Evolutionary conservation across 768 basidiomycete genomes (phyloP), one percentile per base, ranked within the genome.

Genomic region (Rhizopogon roseolus): DNA sequence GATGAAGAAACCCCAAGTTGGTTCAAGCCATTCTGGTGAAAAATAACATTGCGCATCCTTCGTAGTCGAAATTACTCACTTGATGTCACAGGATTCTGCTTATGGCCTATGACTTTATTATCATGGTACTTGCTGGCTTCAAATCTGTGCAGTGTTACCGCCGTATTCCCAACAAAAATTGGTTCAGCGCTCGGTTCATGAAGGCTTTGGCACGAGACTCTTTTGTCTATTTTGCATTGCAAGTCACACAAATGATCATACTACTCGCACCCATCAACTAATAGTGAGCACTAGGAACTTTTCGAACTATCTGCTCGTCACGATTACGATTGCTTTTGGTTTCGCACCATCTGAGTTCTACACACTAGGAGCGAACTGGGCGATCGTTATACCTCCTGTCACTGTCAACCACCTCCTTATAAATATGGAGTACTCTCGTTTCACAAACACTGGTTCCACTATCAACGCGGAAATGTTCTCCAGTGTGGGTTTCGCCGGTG

Each of bases 401-500:
- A 17, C 52, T 13, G 52, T n/a, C 6, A 52, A 42, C 22, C 41
- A 27, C 36, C 43, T 52, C 16, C 52, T 52, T 29, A 42, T 52
- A 25, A 46, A 51, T 40, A 39, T 51, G 50, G 50, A 51, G 8
- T 22, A 51, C n/a, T 51, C 48, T n/a, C 48, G 17, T 27, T 49
- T 34, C 46, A 49, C 16, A 34, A 16, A 13, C 8, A 9, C 1
- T 4, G 17, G 17, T 8, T 27, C 49, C 13, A 25, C 46, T 36
- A 32, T 16, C 2, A 11, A 27, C 14, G 16, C 41, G 5, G 25
- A 6, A 4, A 43, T 32, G 5, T 36, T 27, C 34, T 28, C 27
- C 2, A n/a, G 16, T n/a, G 27, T 28, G 27, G 27, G n/a, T 13
- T n/a, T 41, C 1, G 36, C 36, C 63, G 58, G 66, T 28, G 9